Evolutionary conservation across 2,329 filamentous ascomycete genomes (phyloP), one percentile per base, ranked within the genome.

Genomic region (Epichloe uncinata): DNA sequence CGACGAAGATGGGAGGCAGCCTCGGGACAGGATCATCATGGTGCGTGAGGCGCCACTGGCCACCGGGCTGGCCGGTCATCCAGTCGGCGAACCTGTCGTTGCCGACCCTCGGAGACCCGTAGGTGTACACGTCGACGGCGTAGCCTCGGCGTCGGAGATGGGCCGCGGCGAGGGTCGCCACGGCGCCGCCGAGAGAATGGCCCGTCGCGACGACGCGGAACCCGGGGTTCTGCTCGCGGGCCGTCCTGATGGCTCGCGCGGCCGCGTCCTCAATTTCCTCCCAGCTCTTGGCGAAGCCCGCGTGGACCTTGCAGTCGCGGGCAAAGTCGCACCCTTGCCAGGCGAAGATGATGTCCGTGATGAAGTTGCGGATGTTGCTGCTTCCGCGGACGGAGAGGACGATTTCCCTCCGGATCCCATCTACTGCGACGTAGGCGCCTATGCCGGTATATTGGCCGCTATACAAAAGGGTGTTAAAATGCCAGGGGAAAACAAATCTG

Each of bases 111-210:
- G 84, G 84, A 16, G 77, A 72, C 53, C 84, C 84, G 66, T 76
- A 87, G 1, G 77, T 82, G 70, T 81, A 85, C 42, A 85, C 58
- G 56, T 82, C 79, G 15, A 61, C 52, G 2, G 65, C 55, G 52
- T 66, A 64, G 41, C 74, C 78, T 9, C 61, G 58, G 5, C 62
- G 61, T 44, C 81, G 74, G 18, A 85, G 65, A 55, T 77, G 71
- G 0, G 73, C 77, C 0, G 73, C 77, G 0, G 72, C 82, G 4
- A 87, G 61, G 6, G 75, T 78, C 38, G 75, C 79, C 2, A 87
- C 68, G 6, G 81, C 81, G 26, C 71, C 84, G 45, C 84, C 84
- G 4, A 87, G 76, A 9, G 79, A 84, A 68, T 87, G 83, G 36
- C 84, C 84, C 0, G 81, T 80, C n/a, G 74, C 63, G 16, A 82